Conservation (phyloP, 1,284 basidiomycete species). For the Phellinidium pouzarii region DNA sequence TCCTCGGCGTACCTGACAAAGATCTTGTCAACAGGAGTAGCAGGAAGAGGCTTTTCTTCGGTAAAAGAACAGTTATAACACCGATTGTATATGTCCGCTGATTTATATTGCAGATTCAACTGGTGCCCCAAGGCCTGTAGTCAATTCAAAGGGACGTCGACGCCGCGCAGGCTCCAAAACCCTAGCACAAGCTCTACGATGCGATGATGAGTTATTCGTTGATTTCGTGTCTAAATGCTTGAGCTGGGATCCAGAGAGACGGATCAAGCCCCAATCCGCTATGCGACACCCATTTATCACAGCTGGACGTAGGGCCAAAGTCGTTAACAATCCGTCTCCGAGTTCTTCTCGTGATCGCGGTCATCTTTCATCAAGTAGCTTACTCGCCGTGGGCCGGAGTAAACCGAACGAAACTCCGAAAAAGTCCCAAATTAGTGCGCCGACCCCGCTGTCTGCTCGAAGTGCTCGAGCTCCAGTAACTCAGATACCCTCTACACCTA, state of each 20-base stretch:
- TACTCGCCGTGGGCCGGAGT: slow-evolving; percentile 38
- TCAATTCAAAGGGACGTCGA: slow-evolving; percentile 94
- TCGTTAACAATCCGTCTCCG: slow-evolving; percentile 36
- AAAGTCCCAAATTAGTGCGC: slow-evolving; percentile 80
- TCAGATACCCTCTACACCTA: slow-evolving; percentile 54
- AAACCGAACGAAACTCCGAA: slow-evolving; percentile 71
- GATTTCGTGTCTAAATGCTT: slow-evolving; percentile 95
- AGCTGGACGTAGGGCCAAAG: slow-evolving; percentile 51
- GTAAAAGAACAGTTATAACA: slow-evolving; percentile 37
- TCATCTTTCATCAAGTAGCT: slow-evolving; percentile 45
- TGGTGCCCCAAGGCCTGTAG: slow-evolving; percentile 85
- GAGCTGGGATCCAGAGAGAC: slow-evolving; percentile 94
- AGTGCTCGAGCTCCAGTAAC: slow-evolving; percentile 50
- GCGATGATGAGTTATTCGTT: slow-evolving; percentile 83
- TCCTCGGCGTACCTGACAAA: slow-evolving; percentile 92
- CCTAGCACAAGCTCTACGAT: slow-evolving; percentile 81
- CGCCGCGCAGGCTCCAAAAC: slow-evolving; percentile 89
- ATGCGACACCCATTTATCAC: slow-evolving; percentile 87
- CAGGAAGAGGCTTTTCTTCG: slow-evolving; percentile 93
- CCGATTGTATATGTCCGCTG: slow-evolving; percentile 3
- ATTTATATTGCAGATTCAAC: slow-evolving; percentile 69
- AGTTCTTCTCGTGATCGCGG: slow-evolving; percentile 45
- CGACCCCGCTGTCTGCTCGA: slow-evolving; percentile 74
- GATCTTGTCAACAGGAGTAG: slow-evolving; percentile 93
- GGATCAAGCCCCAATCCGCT: slow-evolving; percentile 91